Conservation (phyloP, 331 rosid genomes). For the Malus hybrid region DNA sequence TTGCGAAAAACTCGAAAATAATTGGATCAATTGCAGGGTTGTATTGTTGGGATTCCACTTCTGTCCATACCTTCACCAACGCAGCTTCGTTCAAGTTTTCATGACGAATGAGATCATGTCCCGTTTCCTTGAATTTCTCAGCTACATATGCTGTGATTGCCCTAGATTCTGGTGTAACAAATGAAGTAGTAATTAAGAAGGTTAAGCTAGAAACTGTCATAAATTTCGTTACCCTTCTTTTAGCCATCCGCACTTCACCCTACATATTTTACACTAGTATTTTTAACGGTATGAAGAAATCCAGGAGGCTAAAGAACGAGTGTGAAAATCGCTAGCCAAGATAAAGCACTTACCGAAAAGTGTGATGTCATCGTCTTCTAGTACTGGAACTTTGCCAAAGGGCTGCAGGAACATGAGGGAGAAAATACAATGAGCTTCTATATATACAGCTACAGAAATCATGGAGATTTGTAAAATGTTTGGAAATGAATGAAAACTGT, state of each 20-base stretch:
- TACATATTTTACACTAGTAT: no score
- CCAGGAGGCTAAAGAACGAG: background rate
- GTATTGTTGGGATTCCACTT: conserved; percentile 62
- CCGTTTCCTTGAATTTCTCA: conserved; percentile 54
- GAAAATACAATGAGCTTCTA: background rate
- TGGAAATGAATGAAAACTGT: background rate
- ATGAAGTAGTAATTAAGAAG: background rate
- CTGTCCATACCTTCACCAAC: conserved; percentile 57
- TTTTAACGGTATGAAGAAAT: background rate
- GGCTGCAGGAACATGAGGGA: conserved; percentile 39
- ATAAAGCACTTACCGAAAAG: conserved; percentile 52
- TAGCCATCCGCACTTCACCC: no score
- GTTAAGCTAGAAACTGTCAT: no score
- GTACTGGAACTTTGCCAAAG: conserved; percentile 61
- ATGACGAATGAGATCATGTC: conserved; percentile 42
- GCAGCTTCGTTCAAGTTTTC: conserved; percentile 36
- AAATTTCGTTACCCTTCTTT: no score
- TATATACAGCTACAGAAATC: background rate
- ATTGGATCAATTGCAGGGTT: conserved; percentile 48
- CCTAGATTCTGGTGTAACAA: conserved; percentile 48
- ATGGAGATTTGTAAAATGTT: background rate
- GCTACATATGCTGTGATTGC: conserved; percentile 63
- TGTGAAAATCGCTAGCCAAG: background rate
- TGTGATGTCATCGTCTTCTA: conserved; percentile 63
- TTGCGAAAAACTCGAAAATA: conserved; percentile 40